Evolutionary conservation across 495 filamentous ascomycete species (phyloP).

Genomic region (Trichoderma virens): DNA sequence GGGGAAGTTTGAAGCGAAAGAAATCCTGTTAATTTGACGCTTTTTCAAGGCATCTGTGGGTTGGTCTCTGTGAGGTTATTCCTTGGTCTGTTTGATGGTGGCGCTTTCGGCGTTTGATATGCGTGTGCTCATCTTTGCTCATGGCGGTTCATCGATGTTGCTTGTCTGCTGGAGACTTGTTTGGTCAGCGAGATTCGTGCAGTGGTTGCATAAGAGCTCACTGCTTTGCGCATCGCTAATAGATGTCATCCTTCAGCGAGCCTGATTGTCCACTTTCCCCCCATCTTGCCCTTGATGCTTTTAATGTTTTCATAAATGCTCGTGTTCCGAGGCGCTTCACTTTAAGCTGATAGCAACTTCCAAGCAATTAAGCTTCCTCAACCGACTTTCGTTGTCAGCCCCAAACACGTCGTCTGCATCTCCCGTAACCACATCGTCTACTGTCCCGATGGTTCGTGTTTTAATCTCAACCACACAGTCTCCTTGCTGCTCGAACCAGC

Average conservation of each 20-base stretch:
- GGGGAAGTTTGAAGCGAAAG: not conserved
- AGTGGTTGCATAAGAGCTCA: not conserved
- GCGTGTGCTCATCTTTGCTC: not conserved
- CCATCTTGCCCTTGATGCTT: not conserved
- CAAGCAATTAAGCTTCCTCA: constrained; percentile 57
- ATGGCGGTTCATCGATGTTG: not conserved
- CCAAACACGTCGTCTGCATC: constrained; percentile 32
- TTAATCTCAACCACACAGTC: constrained; percentile 47
- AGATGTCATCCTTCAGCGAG: not conserved
- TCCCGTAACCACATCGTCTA: constrained; percentile 57
- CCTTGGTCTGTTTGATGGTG: not conserved
- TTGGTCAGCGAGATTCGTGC: not conserved
- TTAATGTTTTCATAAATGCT: not conserved
- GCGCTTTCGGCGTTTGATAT: not conserved
- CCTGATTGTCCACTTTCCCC: not conserved
- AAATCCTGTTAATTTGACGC: not conserved
- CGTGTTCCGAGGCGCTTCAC: constrained; percentile 26
- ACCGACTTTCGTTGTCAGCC: constrained; percentile 51
- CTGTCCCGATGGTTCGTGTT: constrained; percentile 55
- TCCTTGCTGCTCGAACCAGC: constrained; percentile 51
- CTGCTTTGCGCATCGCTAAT: not conserved
- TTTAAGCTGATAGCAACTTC: constrained; percentile 55
- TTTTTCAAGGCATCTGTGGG: not conserved
- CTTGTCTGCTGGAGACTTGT: not conserved
- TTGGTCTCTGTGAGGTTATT: not conserved